Percentiles rank a stretch among this genome's conserved stretches.
Evolutionary conservation across 495 filamentous ascomycete species (phyloP).

Genomic region (Penicillium taxi): DNA sequence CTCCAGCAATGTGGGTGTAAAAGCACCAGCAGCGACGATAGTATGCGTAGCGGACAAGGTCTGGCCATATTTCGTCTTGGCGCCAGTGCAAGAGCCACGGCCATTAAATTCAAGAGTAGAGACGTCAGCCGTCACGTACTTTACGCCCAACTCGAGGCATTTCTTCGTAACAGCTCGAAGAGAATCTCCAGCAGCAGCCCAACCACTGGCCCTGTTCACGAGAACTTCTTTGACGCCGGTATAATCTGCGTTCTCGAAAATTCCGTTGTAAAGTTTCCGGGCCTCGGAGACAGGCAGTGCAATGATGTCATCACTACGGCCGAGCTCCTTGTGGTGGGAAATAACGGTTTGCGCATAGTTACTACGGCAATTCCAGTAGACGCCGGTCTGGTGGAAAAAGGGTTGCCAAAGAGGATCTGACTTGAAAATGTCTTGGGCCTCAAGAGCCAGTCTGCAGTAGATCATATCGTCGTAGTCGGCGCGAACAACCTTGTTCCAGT

Average conservation of each 20-base stretch:
- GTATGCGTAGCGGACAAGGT: constrained; percentile 35
- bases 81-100: constrained; percentile 38
- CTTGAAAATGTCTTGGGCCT: constrained; percentile 48
- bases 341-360: constrained; percentile 40
- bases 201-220: constrained; percentile 50
- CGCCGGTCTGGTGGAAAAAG: constrained; percentile 51
- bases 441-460: constrained; percentile 50
- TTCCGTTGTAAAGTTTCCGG: constrained; percentile 35
- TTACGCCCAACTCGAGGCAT: constrained; percentile 45
- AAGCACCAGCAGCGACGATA: constrained; percentile 51
- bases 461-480: constrained; percentile 53
- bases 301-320: constrained; percentile 30
- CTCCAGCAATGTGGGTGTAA: constrained; percentile 52
- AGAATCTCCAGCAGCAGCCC: constrained; percentile 52
- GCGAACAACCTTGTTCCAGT: constrained; percentile 62
- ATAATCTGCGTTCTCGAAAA: constrained; percentile 49
- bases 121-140: constrained; percentile 42
- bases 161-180: constrained; percentile 37
- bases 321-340: constrained; percentile 43
- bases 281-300: constrained; percentile 38
- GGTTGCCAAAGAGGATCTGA: constrained; percentile 44
- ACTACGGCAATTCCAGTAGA: constrained; percentile 39
- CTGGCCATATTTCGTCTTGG: constrained; percentile 34
- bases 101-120: constrained; percentile 34
- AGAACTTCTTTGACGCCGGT: constrained; percentile 40